Percentiles rank a stretch among this genome's conserved stretches.
These are phyloP conservation scores for Tuber brumale DNA, from an alignment of 495 filamentous ascomycete species.

Conservation along the genomic window DNA sequence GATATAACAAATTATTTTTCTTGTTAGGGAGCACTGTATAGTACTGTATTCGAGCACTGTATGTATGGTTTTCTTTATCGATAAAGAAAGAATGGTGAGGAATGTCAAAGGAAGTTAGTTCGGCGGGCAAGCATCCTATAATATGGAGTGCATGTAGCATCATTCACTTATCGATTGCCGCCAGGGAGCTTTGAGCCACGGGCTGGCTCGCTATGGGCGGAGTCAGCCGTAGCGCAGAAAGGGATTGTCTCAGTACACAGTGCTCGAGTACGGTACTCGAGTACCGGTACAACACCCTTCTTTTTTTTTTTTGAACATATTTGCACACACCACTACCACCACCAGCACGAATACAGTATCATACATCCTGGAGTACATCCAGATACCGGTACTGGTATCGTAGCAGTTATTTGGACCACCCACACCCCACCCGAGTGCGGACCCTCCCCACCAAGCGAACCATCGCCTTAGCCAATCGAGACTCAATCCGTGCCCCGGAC, in stretches of 20 bases:
- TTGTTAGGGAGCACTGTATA: not conserved
- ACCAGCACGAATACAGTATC: not conserved
- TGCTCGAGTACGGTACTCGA: no score
- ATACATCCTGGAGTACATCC: not conserved
- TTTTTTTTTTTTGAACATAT: no score
- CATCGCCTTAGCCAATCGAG: not conserved
- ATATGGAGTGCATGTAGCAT: not conserved
- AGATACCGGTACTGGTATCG: not conserved
- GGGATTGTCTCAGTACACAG: not conserved
- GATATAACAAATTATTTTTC: not conserved
- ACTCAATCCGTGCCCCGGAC: constrained; percentile 1
- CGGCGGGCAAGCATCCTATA: not conserved
- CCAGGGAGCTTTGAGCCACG: not conserved
- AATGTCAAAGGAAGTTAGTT: not conserved
- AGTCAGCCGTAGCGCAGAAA: not conserved
- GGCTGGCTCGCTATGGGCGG: not conserved
- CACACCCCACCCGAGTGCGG: not conserved
- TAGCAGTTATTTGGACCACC: not conserved
- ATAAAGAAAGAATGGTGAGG: not conserved
- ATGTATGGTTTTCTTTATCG: not conserved
- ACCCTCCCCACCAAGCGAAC: not conserved
- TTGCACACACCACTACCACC: not conserved
- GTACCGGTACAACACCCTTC: no score
- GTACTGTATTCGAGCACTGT: not conserved
- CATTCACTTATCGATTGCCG: not conserved